Evolutionary conservation across 352 stramenopile genomes (phyloP).

Genomic region (Globisporangium perplexum): DNA sequence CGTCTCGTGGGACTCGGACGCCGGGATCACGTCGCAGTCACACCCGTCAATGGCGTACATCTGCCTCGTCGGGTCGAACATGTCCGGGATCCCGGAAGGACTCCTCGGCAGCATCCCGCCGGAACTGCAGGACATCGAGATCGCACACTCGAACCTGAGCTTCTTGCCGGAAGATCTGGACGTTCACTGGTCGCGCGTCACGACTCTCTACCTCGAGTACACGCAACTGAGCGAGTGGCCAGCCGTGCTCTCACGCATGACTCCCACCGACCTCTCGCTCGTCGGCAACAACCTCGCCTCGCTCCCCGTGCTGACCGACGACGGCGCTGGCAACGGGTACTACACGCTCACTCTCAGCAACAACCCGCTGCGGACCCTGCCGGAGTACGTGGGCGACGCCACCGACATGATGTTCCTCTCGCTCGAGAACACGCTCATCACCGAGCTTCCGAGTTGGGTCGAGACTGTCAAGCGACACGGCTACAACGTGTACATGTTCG

Average conservation of each 20-base stretch:
- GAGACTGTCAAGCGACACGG: background rate
- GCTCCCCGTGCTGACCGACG: background rate
- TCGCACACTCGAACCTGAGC: constrained; percentile 15
- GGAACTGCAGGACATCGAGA: constrained; percentile 18
- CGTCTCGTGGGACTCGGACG: constrained; percentile 7
- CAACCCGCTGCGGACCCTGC: constrained; percentile 11
- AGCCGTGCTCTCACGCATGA: constrained; percentile 5
- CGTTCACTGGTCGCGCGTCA: constrained; percentile 6
- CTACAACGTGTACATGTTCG: constrained; percentile 5
- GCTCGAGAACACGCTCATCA: constrained; percentile 11
- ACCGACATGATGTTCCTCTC: constrained; percentile 4
- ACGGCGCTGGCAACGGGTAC: background rate
- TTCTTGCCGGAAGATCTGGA: constrained; percentile 16
- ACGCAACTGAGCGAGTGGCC: constrained; percentile 9
- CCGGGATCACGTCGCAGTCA: constrained; percentile 5
- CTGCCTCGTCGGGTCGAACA: constrained; percentile 13
- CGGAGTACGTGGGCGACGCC: background rate
- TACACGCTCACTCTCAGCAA: constrained; percentile 11
- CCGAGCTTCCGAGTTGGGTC: constrained; percentile 8
- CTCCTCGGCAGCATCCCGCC: constrained; percentile 12
- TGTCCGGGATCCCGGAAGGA: constrained; percentile 11
- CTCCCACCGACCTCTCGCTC: constrained; percentile 14
- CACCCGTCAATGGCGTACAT: constrained; percentile 16
- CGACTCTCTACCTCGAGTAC: constrained; percentile 22
- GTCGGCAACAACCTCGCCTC: constrained; percentile 13